phyloP scores from a whole-genome alignment of 2,329 filamentous ascomycete genomes.

The Penicillium sp. region DNA sequence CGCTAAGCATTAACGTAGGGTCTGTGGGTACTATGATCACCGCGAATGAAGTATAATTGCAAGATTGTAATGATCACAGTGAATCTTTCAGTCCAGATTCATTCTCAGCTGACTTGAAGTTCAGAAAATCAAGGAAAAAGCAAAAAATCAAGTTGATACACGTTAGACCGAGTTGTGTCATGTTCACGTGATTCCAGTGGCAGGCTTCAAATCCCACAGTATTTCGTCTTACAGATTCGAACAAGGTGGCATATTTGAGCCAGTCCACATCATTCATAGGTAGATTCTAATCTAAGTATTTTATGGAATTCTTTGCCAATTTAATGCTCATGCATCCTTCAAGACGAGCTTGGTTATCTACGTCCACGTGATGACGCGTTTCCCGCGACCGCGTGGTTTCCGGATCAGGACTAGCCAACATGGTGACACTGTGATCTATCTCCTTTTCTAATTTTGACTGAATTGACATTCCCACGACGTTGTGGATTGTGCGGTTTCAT shows the following conservation, averaged over 20 bases:
- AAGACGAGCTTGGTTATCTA: too few species aligned
- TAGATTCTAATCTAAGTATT: too few species aligned
- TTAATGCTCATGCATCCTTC: too few species aligned
- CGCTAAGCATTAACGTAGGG: not conserved
- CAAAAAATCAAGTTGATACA: not conserved
- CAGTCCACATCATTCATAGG: too few species aligned
- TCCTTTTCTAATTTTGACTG: not conserved
- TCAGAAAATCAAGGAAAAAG: not conserved
- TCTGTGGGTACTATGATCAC: not conserved
- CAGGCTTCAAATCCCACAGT: too few species aligned
- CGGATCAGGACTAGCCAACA: conserved; percentile 1
- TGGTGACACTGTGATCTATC: not conserved
- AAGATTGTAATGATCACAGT: not conserved
- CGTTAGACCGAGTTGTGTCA: not conserved
- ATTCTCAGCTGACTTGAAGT: not conserved
- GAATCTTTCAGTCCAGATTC: not conserved
- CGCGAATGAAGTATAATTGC: not conserved
- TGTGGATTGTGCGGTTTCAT: not conserved
- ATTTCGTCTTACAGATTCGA: too few species aligned
- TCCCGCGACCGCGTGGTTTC: not conserved
- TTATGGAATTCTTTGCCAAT: too few species aligned
- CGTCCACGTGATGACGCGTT: conserved; percentile 4
- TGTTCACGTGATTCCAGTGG: too few species aligned
- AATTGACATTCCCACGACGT: not conserved
- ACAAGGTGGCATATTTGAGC: too few species aligned